phyloP scores from a whole-genome alignment of 495 filamentous ascomycete genomes.

The Podospora comata region DNA sequence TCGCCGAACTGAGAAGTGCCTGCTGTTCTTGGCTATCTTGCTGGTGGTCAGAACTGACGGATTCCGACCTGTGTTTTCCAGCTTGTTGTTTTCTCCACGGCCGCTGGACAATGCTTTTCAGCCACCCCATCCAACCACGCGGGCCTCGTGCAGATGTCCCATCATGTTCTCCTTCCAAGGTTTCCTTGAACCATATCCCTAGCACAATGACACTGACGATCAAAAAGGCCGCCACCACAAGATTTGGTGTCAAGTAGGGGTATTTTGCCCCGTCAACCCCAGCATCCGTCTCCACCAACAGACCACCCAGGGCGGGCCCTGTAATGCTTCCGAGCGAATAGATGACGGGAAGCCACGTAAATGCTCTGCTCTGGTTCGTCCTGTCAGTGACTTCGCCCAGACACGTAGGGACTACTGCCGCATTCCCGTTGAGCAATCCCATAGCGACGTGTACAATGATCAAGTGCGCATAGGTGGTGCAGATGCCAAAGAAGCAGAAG shows the following conservation, averaged over 20 bases:
- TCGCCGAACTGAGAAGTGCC: slow-evolving; percentile 20
- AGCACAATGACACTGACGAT: slow-evolving; percentile 69
- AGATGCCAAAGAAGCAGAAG: slow-evolving; percentile 87
- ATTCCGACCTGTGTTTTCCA: slow-evolving; percentile 25
- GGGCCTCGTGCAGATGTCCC: slow-evolving; percentile 14
- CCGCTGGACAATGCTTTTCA: slow-evolving; percentile 28
- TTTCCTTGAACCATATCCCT: slow-evolving; percentile 80
- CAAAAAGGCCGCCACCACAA: slow-evolving; percentile 68
- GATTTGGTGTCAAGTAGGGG: slow-evolving; percentile 83
- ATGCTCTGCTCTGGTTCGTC: slow-evolving; percentile 87
- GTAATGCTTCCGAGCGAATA: slow-evolving; percentile 93
- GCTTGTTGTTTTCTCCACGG: slow-evolving; percentile 37
- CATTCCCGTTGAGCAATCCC: slow-evolving; percentile 91
- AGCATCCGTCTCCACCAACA: slow-evolving; percentile 58
- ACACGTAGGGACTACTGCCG: slow-evolving; percentile 80
- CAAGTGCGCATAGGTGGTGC: slow-evolving; percentile 75
- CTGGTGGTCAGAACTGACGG: slow-evolving; percentile 25
- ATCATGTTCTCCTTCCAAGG: slow-evolving; percentile 66
- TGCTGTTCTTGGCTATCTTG: slow-evolving; percentile 33
- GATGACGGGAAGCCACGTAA: slow-evolving; percentile 87
- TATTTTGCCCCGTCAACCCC: slow-evolving; percentile 50
- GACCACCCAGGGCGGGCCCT: slow-evolving; percentile 83
- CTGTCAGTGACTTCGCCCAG: slow-evolving; percentile 93
- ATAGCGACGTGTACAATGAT: slow-evolving; percentile 81
- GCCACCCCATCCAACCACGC: slow-evolving; percentile 18